These are phyloP conservation scores for Pestalotiopsis sp. DNA, from an alignment of 2,329 filamentous ascomycete species.

Conservation along the genomic window DNA sequence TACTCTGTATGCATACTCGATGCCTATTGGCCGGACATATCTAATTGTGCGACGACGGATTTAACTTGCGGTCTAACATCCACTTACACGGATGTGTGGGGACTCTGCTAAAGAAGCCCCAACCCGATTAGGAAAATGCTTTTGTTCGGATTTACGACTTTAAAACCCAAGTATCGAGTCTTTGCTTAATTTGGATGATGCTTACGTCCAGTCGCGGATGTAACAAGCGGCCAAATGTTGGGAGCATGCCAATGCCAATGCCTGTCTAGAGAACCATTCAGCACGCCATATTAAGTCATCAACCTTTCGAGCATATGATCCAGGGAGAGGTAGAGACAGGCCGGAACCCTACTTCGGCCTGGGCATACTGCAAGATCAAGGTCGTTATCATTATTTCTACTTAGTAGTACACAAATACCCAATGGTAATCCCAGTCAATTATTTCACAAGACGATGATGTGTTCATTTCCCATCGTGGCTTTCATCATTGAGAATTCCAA, in stretches of 20 bases:
- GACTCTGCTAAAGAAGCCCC: background rate
- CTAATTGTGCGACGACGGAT: background rate
- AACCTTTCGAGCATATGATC: background rate
- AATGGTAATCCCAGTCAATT: too few species aligned
- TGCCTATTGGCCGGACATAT: background rate
- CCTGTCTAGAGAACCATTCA: background rate
- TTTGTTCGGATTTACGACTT: background rate
- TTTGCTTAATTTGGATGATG: background rate
- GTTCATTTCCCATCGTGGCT: background rate
- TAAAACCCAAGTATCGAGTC: background rate
- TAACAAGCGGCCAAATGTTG: too few species aligned
- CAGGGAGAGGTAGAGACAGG: background rate
- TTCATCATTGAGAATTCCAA: background rate
- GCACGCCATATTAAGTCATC: background rate
- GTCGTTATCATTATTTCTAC: background rate
- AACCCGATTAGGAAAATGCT: conserved; percentile 1
- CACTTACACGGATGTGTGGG: background rate
- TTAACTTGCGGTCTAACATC: background rate
- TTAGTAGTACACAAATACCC: too few species aligned
- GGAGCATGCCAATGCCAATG: background rate
- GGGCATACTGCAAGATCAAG: background rate
- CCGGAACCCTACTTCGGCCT: background rate
- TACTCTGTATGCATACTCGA: background rate
- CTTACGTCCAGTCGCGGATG: background rate
- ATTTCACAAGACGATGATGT: too few species aligned